Evolutionary conservation across 1,284 basidiomycete species (phyloP).

Genomic region (Sanghuangporus weigelae): DNA sequence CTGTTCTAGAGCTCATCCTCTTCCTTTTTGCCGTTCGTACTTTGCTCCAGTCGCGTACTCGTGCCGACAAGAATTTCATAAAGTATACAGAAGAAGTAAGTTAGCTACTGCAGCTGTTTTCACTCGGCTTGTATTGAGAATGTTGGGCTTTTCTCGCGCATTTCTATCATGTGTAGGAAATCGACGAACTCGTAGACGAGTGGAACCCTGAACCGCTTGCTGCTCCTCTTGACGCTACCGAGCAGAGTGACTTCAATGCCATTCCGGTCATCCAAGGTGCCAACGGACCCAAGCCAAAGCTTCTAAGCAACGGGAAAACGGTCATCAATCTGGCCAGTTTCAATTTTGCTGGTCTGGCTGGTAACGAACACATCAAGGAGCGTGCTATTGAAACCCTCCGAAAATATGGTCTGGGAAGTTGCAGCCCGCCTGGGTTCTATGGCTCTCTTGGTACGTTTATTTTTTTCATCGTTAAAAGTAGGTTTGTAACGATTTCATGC

Average conservation of each 20-base stretch:
- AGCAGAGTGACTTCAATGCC: constrained; percentile 65
- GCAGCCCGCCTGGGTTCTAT: constrained; percentile 97
- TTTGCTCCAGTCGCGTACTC: constrained; percentile 82
- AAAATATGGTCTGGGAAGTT: constrained; percentile 93
- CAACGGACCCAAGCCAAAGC: constrained; percentile 79
- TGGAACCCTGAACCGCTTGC: constrained; percentile 90
- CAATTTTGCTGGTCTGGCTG: constrained; percentile 91
- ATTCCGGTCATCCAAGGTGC: constrained; percentile 81
- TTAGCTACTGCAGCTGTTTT: background rate
- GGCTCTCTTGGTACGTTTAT: constrained; percentile 76
- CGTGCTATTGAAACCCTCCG: constrained; percentile 83
- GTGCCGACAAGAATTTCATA: constrained; percentile 92
- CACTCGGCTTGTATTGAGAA: background rate
- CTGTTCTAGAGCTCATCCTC: constrained; percentile 86
- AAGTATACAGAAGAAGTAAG: constrained; percentile 84
- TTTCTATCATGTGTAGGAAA: constrained; percentile 59
- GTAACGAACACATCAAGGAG: constrained; percentile 84
- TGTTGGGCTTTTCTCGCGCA: constrained; percentile 2
- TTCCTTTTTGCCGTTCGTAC: constrained; percentile 88
- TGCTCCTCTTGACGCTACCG: constrained; percentile 52
- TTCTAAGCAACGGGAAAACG: constrained; percentile 70
- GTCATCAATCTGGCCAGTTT: constrained; percentile 87
- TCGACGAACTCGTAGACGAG: constrained; percentile 94
- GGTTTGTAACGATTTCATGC: background rate
- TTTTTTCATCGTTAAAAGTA: background rate